phyloP scores from a whole-genome alignment of 352 stramenopile species.

The Pythium pectinolyticum region DNA sequence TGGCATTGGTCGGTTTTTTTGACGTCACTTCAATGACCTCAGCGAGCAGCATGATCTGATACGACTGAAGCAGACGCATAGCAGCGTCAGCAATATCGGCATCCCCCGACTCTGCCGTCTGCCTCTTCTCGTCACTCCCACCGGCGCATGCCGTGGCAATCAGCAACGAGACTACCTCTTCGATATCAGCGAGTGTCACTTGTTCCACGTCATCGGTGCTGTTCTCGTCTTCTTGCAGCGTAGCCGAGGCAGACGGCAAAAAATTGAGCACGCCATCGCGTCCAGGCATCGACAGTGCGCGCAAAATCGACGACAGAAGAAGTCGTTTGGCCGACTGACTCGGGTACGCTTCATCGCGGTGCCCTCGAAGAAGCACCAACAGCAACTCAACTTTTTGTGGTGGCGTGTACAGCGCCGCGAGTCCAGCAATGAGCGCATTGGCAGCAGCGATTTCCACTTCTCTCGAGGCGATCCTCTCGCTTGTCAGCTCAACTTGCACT shows the following conservation, averaged over 20 bases:
- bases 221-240: slow-evolving; percentile 22
- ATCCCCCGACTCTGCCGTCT: background rate
- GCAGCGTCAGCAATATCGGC: slow-evolving; percentile 38
- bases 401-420: slow-evolving; percentile 66
- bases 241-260: slow-evolving; percentile 30
- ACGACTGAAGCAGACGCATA: slow-evolving; percentile 63
- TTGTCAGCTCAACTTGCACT: background rate
- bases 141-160: slow-evolving; percentile 22
- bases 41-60: slow-evolving; percentile 75
- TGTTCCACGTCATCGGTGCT: slow-evolving; percentile 2
- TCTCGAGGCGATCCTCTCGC: background rate
- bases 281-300: slow-evolving; percentile 52
- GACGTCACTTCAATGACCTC: slow-evolving; percentile 73
- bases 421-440: slow-evolving; percentile 59
- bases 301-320: slow-evolving; percentile 58
- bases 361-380: slow-evolving; percentile 52
- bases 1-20: slow-evolving; percentile 12
- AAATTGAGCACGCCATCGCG: slow-evolving; percentile 70
- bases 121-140: background rate
- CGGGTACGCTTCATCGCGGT: slow-evolving; percentile 36
- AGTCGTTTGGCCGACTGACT: slow-evolving; percentile 44
- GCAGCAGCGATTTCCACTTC: slow-evolving; percentile 60
- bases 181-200: slow-evolving; percentile 15
- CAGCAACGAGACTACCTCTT: slow-evolving; percentile 36
- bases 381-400: slow-evolving; percentile 71